A percentile compares a stretch with the other conserved stretches of the same genome.
Conservation (phyloP, 768 basidiomycete species). For the Mycena sanguinolenta region DNA sequence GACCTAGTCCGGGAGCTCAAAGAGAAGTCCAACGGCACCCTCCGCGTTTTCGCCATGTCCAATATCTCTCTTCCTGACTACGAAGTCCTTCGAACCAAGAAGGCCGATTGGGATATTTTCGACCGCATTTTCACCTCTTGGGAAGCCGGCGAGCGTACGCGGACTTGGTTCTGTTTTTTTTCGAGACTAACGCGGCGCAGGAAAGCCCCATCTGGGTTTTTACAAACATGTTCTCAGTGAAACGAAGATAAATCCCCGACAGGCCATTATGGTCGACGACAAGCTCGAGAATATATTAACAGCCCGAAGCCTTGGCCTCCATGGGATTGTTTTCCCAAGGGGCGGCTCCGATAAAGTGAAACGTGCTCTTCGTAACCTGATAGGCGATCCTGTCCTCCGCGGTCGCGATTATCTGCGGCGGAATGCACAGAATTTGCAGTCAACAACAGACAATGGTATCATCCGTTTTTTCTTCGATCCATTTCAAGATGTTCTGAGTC, state of each 20-base stretch:
- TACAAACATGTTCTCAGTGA: constrained; percentile 62
- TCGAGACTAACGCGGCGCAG: not conserved
- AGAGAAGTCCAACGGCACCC: constrained; percentile 45
- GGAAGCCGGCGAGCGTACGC: constrained; percentile 66
- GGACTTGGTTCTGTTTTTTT: not conserved
- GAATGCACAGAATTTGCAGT: constrained; percentile 57
- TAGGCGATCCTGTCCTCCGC: constrained; percentile 60
- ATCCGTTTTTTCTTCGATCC: not conserved
- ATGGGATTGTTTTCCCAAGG: constrained; percentile 61
- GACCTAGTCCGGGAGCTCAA: constrained; percentile 62
- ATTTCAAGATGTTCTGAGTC: not conserved
- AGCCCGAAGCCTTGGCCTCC: constrained; percentile 68
- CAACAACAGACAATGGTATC: constrained; percentile 58
- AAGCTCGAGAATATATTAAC: constrained; percentile 70
- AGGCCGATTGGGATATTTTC: constrained; percentile 63
- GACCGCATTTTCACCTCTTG: constrained; percentile 67
- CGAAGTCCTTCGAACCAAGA: constrained; percentile 57
- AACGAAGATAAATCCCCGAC: constrained; percentile 59
- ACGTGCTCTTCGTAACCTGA: constrained; percentile 60
- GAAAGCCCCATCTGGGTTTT: constrained; percentile 54
- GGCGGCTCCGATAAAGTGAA: constrained; percentile 56
- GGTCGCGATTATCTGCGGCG: constrained; percentile 55
- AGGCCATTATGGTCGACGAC: constrained; percentile 71
- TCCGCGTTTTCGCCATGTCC: constrained; percentile 68
- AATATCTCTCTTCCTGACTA: constrained; percentile 71